Evolutionary conservation across 2,329 filamentous ascomycete genomes (phyloP).

Genomic region (Trichoderma endophyticum): DNA sequence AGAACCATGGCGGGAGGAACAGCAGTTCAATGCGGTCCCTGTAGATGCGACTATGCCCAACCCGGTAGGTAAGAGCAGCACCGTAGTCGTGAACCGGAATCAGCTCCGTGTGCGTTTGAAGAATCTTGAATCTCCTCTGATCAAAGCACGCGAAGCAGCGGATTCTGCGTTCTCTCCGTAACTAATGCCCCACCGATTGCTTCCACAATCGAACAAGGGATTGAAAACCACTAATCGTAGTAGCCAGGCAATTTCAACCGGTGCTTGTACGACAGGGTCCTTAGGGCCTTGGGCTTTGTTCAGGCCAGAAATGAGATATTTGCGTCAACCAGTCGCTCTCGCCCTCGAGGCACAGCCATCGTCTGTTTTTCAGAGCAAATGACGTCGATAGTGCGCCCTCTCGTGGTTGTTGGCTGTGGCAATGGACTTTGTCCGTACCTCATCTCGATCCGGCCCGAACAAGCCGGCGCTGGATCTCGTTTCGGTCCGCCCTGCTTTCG

Average conservation of each 20-base stretch:
- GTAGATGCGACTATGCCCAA: neutral
- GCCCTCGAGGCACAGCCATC: neutral
- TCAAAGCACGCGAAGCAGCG: neutral
- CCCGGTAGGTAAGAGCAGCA: neutral
- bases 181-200: neutral
- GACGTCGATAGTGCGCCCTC: neutral
- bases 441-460: constrained; percentile 10
- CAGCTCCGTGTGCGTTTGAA: neutral
- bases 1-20: neutral
- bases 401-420: neutral
- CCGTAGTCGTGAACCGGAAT: neutral
- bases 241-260: neutral
- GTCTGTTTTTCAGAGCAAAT: neutral
- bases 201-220: neutral
- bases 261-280: neutral
- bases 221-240: neutral
- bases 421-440: neutral
- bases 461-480: constrained; percentile 5
- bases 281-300: neutral
- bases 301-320: neutral
- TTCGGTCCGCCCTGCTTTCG: constrained; percentile 2
- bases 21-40: neutral
- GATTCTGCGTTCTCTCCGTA: neutral
- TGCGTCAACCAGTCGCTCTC: neutral
- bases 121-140: neutral